These are phyloP conservation scores for Tulasnella sp. DNA, from an alignment of 768 basidiomycete species.

Conservation along the genomic window DNA sequence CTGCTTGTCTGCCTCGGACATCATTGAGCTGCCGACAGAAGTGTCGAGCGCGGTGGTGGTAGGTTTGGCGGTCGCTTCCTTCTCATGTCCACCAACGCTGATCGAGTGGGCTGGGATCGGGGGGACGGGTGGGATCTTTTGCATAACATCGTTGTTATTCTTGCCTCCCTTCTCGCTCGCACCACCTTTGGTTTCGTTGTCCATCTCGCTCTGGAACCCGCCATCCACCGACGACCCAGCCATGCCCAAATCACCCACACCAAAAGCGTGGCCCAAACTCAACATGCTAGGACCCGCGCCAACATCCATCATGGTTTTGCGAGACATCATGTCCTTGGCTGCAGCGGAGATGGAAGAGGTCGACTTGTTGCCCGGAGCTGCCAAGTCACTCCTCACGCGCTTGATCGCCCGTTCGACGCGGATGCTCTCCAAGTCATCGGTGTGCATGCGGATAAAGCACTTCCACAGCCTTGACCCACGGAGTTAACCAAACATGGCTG, in stretches of 20 bases:
- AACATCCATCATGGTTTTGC: not conserved
- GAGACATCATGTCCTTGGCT: not conserved
- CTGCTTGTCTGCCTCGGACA: constrained; percentile 2
- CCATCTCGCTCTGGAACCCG: constrained; percentile 19
- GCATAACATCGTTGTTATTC: not conserved
- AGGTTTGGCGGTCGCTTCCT: not conserved
- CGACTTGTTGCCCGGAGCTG: constrained; percentile 42
- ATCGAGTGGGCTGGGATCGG: not conserved
- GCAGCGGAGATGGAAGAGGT: not conserved
- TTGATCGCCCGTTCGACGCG: constrained; percentile 85
- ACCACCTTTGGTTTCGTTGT: not conserved
- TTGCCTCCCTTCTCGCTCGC: constrained; percentile 4
- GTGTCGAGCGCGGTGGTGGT: not conserved
- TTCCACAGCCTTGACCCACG: constrained; percentile 75
- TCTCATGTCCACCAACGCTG: not conserved
- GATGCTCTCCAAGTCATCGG: constrained; percentile 82
- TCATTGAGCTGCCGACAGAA: not conserved
- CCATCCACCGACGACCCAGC: not conserved
- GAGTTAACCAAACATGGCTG: constrained; percentile 35
- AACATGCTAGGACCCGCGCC: not conserved
- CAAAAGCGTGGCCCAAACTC: not conserved
- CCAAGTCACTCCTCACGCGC: constrained; percentile 78
- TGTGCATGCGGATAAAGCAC: constrained; percentile 77
- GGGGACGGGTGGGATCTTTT: not conserved
- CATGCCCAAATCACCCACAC: not conserved